phyloP scores from a whole-genome alignment of 306 rosid species.

The Spatholobus suberectus region DNA sequence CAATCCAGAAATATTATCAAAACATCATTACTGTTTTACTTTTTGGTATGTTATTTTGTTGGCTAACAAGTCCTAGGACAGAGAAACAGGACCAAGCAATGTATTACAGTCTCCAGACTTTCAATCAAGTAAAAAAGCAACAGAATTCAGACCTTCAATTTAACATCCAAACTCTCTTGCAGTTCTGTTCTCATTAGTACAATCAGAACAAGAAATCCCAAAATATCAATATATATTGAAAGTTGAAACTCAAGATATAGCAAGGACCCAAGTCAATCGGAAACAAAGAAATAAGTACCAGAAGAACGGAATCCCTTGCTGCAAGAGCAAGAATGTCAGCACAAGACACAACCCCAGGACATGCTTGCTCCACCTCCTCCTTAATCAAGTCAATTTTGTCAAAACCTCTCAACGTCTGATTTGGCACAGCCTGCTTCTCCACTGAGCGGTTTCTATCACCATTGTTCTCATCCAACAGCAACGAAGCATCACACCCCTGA shows the following conservation, averaged over 20 bases:
- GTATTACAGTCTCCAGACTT: not conserved
- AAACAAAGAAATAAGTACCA: conserved; percentile 48
- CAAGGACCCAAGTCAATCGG: not conserved
- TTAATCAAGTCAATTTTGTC: conserved; percentile 59
- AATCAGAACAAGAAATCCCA: conserved; percentile 13
- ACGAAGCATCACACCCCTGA: conserved; percentile 70
- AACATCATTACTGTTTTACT: not conserved
- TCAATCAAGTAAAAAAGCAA: conserved; percentile 7
- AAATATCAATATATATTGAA: not conserved
- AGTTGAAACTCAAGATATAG: not conserved
- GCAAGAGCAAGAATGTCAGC: conserved; percentile 62
- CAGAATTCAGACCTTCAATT: not conserved
- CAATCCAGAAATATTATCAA: not conserved
- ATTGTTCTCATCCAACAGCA: conserved; percentile 62
- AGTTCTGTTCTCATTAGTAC: not conserved
- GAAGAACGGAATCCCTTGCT: conserved; percentile 55
- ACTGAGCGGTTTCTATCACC: conserved; percentile 47
- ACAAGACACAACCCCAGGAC: conserved; percentile 62
- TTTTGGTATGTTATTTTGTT: not conserved
- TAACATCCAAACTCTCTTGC: not conserved
- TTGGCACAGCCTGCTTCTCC: conserved; percentile 88
- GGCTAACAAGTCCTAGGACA: not conserved
- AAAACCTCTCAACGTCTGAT: conserved; percentile 60
- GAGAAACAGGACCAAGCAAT: not conserved
- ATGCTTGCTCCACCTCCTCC: conserved; percentile 59